Evolutionary conservation across 2,329 filamentous ascomycete species (phyloP), one percentile per base, ranked within the genome.

Genomic region (Albifimbria verrucaria): DNA sequence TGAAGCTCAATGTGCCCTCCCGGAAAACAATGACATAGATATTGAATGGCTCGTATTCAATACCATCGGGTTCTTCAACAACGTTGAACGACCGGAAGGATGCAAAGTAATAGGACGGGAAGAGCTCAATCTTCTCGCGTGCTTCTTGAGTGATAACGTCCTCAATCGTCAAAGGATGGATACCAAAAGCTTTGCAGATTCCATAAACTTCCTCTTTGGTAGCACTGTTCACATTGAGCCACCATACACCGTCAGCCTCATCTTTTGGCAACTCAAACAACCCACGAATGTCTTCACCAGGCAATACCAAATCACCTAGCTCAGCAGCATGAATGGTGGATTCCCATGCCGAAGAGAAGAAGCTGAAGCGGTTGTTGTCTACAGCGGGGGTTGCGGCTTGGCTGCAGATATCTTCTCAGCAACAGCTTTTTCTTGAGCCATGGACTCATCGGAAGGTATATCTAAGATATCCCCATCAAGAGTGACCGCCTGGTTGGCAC

Each of bases 51-150:
- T 96, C 92, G 65, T 96, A 88, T 66, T 95, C 95, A 53, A 90
- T 84, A 48, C 87, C 87, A 28, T 86, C 82, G 61, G 90, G 87
- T 61, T 95, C 89, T 59, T 90, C 78, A 51, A 93, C 88, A 10
- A 82, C 74, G 61, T 85, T 89, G 77, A 97, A 99, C 2, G 92
- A 96, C 50, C 93, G 86, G 81, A 97, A 99, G 70, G 90, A 96
- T 49, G 96, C 90, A 70, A 99, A 97, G 74, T 99, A 99, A 76
- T 99, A 99, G 42, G 92, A 91, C 22, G 90, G 89, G 75, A 99
- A 99, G 22, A 99, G 81, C 72, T 99, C 94, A 52, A 99, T 96
- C 77, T 99, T 99, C 75, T 99, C 94, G 43, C 94, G 92, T 11
- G 92, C 89, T 73, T 99, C 94, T 68, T 97, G 92, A 0, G 90